Evolutionary conservation across 1,284 basidiomycete species (phyloP).

Genomic region (Austroboletus sp.): DNA sequence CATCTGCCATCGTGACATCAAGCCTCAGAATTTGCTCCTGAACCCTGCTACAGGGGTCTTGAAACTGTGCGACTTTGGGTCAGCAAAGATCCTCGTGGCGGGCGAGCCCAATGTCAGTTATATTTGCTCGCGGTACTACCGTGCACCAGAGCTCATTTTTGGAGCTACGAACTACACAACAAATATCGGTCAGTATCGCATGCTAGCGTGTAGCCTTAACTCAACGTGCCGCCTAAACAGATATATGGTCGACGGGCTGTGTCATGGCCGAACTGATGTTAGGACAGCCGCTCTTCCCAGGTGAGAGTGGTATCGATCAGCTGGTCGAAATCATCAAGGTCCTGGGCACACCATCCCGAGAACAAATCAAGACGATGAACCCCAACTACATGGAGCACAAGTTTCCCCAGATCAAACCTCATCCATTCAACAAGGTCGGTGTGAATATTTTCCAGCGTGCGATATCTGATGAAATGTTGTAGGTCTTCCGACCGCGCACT

Average conservation of each 20-base stretch:
- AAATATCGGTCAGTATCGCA: slow-evolving; percentile 76
- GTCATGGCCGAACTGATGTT: slow-evolving; percentile 99
- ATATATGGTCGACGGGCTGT: slow-evolving; percentile 99
- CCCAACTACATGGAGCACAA: slow-evolving; percentile 99
- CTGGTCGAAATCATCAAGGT: slow-evolving; percentile 99
- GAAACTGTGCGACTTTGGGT: slow-evolving; percentile 98
- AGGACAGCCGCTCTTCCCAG: slow-evolving; percentile 96
- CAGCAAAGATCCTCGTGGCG: slow-evolving; percentile 94
- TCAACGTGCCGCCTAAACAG: slow-evolving; percentile 37
- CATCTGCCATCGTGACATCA: slow-evolving; percentile 98
- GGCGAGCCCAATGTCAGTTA: slow-evolving; percentile 99
- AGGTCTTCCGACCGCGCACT: slow-evolving; percentile 98
- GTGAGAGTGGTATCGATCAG: slow-evolving; percentile 99
- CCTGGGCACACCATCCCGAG: slow-evolving; percentile 92
- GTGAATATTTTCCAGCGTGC: neutral
- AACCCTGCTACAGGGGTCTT: slow-evolving; percentile 94
- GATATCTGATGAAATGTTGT: slow-evolving; percentile 17
- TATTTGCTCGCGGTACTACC: slow-evolving; percentile 99
- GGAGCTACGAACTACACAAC: slow-evolving; percentile 99
- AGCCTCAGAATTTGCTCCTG: slow-evolving; percentile 95
- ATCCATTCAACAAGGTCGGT: slow-evolving; percentile 83
- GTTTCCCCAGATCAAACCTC: slow-evolving; percentile 98
- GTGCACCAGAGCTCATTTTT: slow-evolving; percentile 98
- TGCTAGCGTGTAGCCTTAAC: neutral
- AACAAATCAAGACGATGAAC: slow-evolving; percentile 99